Evolutionary conservation across 169 alveolate genomes (phyloP), one percentile per base, ranked within the genome.

Genomic region (Babesia sp.): DNA sequence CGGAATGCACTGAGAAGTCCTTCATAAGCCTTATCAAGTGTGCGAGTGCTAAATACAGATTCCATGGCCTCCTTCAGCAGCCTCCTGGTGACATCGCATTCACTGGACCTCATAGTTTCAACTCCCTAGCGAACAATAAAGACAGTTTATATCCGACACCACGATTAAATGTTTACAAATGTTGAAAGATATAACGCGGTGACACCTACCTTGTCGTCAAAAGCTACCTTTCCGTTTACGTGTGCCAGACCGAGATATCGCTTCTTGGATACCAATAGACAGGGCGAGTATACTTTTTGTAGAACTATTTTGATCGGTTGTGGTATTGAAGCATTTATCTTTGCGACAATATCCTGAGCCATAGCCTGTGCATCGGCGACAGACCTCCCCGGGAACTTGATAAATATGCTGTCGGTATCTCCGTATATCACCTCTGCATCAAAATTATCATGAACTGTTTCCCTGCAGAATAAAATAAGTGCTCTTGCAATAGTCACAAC

Each of bases 361-460:
- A 93, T 80, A 31, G 83, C 68, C 94, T 94, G 91, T 24, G 97
- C 95, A 61, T 94, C 95, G 34, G 51, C 79, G 37, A 94, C 90
- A 42, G 79, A 87, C 45, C 80, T 58, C 8, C 85, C 95, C 54
- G 97, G 97, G 71, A 94, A 95, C 85, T 94, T 90, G 68, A 97
- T 96, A 97, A 98, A 96, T 22, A 98, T 95, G 20, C 98, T 95
- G 86, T 98, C 99, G 22, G 99, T 98, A 87, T 98, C 99, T 5
- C 99, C 99, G 84, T 97, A 97, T 46, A 96, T 83, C 46, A 96
- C 98, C 68, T 91, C 67, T 29, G 98, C 92, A 28, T 76, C 91
- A 77, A 89, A 94, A 48, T 91, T 90, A 45, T 83, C 91, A 16
- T 90, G 91, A 5, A 96, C 96, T 39, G 85, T 78, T 46, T 92